Evolutionary conservation across 202 grass and related monocot species (phyloP).

Genomic region (Elaeis oleifera): DNA sequence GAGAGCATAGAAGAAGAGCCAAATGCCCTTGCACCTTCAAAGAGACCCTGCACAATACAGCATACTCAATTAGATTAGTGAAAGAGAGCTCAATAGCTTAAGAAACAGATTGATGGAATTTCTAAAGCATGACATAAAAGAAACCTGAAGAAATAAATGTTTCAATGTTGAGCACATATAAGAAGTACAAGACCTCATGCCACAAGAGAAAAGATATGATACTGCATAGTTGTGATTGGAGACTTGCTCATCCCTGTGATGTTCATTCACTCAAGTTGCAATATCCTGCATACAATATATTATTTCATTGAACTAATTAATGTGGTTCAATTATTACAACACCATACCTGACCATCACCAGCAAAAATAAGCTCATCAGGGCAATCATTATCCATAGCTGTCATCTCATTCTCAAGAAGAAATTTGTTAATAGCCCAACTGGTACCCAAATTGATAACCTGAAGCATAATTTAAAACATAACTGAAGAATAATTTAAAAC

Average conservation of each 20-base stretch:
- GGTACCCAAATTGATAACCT: conserved; percentile 97
- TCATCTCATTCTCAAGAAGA: conserved; percentile 81
- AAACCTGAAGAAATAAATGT: conserved; percentile 91
- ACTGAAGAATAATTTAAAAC: too few species aligned
- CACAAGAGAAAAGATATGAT: conserved; percentile 79
- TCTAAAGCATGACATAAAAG: neutral
- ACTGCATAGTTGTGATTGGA: conserved; percentile 67
- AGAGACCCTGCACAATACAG: conserved; percentile 42
- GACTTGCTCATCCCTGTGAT: conserved; percentile 76
- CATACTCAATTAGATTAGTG: conserved; percentile 9
- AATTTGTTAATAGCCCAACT: conserved; percentile 85
- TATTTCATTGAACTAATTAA: neutral
- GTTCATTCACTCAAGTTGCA: conserved; percentile 3
- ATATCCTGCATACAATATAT: neutral
- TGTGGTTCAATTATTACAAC: conserved; percentile 14
- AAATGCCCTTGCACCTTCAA: conserved; percentile 69
- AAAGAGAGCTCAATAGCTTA: too few species aligned
- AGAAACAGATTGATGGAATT: too few species aligned
- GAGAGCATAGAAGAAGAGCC: conserved; percentile 53
- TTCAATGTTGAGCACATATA: conserved; percentile 85
- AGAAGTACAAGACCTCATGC: conserved; percentile 78
- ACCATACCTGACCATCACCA: conserved; percentile 72
- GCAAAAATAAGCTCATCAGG: conserved; percentile 82
- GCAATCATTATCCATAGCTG: conserved; percentile 82
- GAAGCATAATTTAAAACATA: conserved; percentile 16